phyloP scores from a whole-genome alignment of 768 basidiomycete genomes.

The Krasilnikovozyma curviuscula region DNA sequence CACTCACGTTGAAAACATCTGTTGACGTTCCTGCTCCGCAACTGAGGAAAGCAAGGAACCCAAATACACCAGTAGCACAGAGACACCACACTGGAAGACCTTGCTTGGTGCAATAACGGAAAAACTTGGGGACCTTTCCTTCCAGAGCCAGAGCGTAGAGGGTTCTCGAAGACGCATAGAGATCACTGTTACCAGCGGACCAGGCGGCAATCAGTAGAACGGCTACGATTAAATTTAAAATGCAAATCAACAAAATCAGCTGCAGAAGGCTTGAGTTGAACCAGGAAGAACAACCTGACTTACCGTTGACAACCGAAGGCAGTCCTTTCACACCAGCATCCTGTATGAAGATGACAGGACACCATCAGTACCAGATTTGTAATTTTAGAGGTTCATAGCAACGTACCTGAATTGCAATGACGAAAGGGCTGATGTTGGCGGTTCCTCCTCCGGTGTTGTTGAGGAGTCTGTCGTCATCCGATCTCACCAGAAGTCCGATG shows the following conservation, averaged over 20 bases:
- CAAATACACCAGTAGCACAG: constrained; percentile 13
- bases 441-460: constrained; percentile 12
- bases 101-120: constrained; percentile 21
- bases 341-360: constrained; percentile 25
- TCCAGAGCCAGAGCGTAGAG: constrained; percentile 25
- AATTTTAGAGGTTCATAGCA: neutral
- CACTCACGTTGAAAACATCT: constrained; percentile 12
- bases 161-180: constrained; percentile 19
- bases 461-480: constrained; percentile 14
- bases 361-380: no score
- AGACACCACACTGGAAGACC: constrained; percentile 22
- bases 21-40: constrained; percentile 7
- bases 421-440: constrained; percentile 25
- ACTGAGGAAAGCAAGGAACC: constrained; percentile 14
- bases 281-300: no score
- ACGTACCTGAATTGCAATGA: neutral
- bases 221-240: no score
- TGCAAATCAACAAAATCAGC: no score
- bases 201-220: constrained; percentile 26
- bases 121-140: constrained; percentile 20
- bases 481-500: constrained; percentile 23
- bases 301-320: constrained; percentile 26
- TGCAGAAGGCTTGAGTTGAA: no score
- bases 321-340: constrained; percentile 25
- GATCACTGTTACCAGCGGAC: constrained; percentile 27